Evolutionary conservation across 768 basidiomycete species (phyloP).

Genomic region (Lepiota brunneoincarnata): DNA sequence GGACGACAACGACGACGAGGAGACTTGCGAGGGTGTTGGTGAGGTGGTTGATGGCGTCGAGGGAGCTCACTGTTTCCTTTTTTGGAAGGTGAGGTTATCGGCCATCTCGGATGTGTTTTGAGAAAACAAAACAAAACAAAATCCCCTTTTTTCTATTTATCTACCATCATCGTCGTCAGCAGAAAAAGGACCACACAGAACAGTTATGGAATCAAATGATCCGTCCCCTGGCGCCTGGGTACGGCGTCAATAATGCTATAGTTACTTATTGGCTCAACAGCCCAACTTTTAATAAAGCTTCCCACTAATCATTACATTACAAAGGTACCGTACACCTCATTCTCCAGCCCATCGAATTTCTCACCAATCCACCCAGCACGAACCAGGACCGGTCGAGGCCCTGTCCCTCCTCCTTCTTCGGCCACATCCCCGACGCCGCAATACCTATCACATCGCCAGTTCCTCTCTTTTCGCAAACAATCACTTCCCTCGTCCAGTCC

Average conservation of each 20-base stretch:
- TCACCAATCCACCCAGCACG: not conserved
- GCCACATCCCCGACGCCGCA: too few species aligned
- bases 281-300: not conserved
- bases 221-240: not conserved
- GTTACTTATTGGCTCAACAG: not conserved
- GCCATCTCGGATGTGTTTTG: not conserved
- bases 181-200: too few species aligned
- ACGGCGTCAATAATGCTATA: not conserved
- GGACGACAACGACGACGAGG: not conserved
- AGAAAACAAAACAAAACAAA: not conserved
- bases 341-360: not conserved
- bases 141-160: too few species aligned
- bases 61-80: constrained; percentile 8
- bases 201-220: too few species aligned
- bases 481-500: too few species aligned
- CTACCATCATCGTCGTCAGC: too few species aligned
- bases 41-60: constrained; percentile 1
- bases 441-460: too few species aligned
- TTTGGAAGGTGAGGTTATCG: constrained; percentile 2
- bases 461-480: too few species aligned
- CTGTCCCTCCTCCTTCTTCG: not conserved
- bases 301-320: not conserved
- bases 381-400: not conserved
- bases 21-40: not conserved
- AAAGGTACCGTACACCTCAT: not conserved